Base-by-base conservation (phyloP, 2,329 filamentous ascomycete species). In the Mollisia scopiformis region DNA sequence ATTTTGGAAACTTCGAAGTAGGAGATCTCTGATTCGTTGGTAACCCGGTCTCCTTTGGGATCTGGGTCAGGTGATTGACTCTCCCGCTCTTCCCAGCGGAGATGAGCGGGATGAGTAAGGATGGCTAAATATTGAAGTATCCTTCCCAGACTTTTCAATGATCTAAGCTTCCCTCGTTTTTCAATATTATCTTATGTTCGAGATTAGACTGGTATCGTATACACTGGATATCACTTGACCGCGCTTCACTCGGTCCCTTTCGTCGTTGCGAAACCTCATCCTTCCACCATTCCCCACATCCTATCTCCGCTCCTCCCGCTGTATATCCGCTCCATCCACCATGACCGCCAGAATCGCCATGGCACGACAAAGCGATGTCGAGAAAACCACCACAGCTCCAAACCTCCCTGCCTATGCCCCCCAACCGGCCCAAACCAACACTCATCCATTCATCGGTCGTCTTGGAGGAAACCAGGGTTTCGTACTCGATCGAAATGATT, bases 391-490 rank as follows among this genome's bases (percentile, higher is more conserved):
- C n/a, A 23, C 39, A n/a, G 23, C 3, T 43, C 7, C 39, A 2
- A 1, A n/a, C n/a, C 8, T 10, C n/a, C n/a, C 39, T 19, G 39
- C 39, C 39, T 43, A 43, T 19, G 8, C 39, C n/a, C 23, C 39
- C 4, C 39, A 31, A 2, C 30, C n/a, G 47, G 35, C 57, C 21
- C 31, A 41, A 2, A 39, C 55, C 14, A 63, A 46, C 10, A 37
- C 49, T 2, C 57, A 55, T 23, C 61, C 64, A 8, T 77, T 76
- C 59, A 74, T 75, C 1, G 75, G 75, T 49, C 72, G 74, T 25
- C 47, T 76, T 2, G 75, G 75, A 35, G 74, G 72, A 19, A 76
- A 76, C 55, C 75, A 76, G 65, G 71, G 71, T 46, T 74, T 75
- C 57, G 65, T 73, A 5, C 66, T 75, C 53, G 57, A 64, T 16